These are phyloP conservation scores for Mortierella sp. DNA, from an alignment of 371 early-diverging fungal genomes.

Conservation along the genomic window DNA sequence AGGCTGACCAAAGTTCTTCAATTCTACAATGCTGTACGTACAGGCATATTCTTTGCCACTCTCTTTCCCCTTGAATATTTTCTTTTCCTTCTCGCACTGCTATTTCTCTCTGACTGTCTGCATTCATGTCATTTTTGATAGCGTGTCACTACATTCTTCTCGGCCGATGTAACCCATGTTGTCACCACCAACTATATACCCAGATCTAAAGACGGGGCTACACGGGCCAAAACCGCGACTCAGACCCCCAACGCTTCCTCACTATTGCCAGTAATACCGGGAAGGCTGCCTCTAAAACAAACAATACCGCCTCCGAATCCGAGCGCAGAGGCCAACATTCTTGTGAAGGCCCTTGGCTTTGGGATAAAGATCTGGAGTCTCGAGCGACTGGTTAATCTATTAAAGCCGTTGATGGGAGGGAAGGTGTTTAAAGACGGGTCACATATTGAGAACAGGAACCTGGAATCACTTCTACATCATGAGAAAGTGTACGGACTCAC, in stretches of 20 bases:
- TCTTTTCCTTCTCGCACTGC: not conserved
- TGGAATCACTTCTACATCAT: constrained; percentile 29
- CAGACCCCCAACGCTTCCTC: not conserved
- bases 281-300: constrained; percentile 3
- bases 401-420: constrained; percentile 16
- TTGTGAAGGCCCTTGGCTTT: constrained; percentile 32
- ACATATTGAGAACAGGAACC: constrained; percentile 14
- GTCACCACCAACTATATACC: constrained; percentile 38
- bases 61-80: too few relatives aligned
- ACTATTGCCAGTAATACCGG: not conserved
- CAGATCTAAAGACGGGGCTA: constrained; percentile 8
- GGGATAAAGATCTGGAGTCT: constrained; percentile 35
- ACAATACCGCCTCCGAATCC: not conserved
- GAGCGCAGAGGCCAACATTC: constrained; percentile 17
- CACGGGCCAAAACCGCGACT: constrained; percentile 2
- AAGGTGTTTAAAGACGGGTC: not conserved
- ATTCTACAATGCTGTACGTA: constrained; percentile 25
- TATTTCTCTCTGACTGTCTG: not conserved
- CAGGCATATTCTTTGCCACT: too few relatives aligned
- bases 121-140: not conserved
- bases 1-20: constrained; percentile 19
- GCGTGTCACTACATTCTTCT: constrained; percentile 33
- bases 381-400: constrained; percentile 4
- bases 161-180: constrained; percentile 42
- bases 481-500: constrained; percentile 36